Evolutionary conservation across 1,284 basidiomycete genomes (phyloP).

Genomic region (Fomitiporia mediterranea): DNA sequence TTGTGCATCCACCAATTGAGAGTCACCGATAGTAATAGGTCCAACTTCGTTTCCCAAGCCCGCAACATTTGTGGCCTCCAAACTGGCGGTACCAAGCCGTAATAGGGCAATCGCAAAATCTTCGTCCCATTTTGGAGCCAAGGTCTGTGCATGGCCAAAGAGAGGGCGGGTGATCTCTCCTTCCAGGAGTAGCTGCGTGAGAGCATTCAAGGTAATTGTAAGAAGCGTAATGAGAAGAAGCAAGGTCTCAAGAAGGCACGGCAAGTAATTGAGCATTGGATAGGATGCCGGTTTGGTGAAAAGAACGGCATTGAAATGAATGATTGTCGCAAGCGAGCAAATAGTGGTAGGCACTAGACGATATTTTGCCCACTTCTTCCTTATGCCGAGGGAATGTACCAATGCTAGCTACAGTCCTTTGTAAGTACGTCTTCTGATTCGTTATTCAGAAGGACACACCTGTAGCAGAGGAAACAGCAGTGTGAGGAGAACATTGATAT

Average conservation of each 20-base stretch:
- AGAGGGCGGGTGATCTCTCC: slow-evolving; percentile 43
- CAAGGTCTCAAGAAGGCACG: slow-evolving; percentile 62
- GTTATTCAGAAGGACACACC: slow-evolving; percentile 32
- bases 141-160: slow-evolving; percentile 40
- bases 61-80: slow-evolving; percentile 65
- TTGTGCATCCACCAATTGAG: slow-evolving; percentile 15
- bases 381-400: slow-evolving; percentile 59
- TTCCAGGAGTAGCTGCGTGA: slow-evolving; percentile 61
- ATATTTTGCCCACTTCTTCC: slow-evolving; percentile 53
- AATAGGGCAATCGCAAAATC: slow-evolving; percentile 69
- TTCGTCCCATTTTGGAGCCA: slow-evolving; percentile 55
- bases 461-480: slow-evolving; percentile 66
- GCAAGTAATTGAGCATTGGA: slow-evolving; percentile 67
- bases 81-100: slow-evolving; percentile 64
- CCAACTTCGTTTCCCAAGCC: slow-evolving; percentile 73
- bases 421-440: slow-evolving; percentile 4
- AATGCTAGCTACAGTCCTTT: slow-evolving; percentile 44
- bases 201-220: slow-evolving; percentile 51
- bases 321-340: slow-evolving; percentile 50
- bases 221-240: slow-evolving; percentile 51
- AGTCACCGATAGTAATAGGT: slow-evolving; percentile 38
- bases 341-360: slow-evolving; percentile 63
- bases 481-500: slow-evolving; percentile 62
- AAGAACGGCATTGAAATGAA: slow-evolving; percentile 62
- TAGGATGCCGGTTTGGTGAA: slow-evolving; percentile 47